These are phyloP conservation scores for Ceratocystis papillata DNA, from an alignment of 2,329 filamentous ascomycete species.

Conservation along the genomic window DNA sequence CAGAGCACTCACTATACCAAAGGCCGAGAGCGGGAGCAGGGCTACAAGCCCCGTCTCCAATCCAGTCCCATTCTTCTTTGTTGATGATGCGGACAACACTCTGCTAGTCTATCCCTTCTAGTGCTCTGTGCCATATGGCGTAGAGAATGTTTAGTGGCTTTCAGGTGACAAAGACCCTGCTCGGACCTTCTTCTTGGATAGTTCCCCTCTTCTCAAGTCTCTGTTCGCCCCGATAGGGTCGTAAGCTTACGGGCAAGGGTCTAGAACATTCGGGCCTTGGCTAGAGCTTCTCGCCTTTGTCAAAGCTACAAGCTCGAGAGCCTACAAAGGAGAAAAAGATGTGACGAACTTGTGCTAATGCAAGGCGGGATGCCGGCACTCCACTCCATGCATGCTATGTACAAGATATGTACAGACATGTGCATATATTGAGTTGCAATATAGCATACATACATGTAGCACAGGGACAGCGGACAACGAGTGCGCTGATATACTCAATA, in stretches of 20 bases:
- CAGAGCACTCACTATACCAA: too few species aligned
- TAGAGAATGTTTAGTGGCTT: too few species aligned
- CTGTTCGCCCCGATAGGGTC: background rate
- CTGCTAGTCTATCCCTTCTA: too few species aligned
- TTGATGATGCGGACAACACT: too few species aligned
- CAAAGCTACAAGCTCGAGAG: background rate
- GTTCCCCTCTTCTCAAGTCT: background rate
- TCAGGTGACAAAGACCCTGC: background rate
- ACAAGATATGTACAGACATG: slow-evolving; percentile 1
- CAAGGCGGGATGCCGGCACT: background rate
- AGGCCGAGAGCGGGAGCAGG: too few species aligned
- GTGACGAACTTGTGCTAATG: background rate
- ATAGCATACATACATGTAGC: background rate
- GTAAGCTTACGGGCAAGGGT: background rate
- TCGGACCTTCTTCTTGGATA: background rate
- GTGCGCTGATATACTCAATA: background rate
- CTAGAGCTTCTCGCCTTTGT: background rate
- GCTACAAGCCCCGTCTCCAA: too few species aligned
- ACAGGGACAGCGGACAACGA: background rate
- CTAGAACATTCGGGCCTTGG: background rate
- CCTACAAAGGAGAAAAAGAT: background rate
- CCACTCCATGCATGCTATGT: background rate
- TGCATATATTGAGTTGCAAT: background rate
- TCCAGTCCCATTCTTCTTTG: too few species aligned
- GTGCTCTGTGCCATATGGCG: too few species aligned